phyloP scores from a whole-genome alignment of 345 rosid genomes.

The Hypericum androsaemum region DNA sequence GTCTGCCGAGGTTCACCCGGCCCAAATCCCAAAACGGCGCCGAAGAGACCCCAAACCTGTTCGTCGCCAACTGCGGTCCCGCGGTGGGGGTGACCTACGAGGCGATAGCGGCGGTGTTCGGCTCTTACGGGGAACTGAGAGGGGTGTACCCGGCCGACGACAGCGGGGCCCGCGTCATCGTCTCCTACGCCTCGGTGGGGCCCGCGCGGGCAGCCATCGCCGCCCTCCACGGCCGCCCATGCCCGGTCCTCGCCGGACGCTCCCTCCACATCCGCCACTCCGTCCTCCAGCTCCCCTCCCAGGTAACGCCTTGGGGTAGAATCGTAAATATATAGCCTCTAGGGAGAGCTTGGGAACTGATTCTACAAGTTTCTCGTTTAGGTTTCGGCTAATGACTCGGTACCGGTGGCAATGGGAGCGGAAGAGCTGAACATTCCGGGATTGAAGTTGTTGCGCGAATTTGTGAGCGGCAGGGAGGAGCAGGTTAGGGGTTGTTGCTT shows the following conservation, averaged over 20 bases:
- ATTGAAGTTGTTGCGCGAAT: constrained; percentile 54
- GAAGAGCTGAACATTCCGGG: constrained; percentile 76
- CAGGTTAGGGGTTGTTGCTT: constrained; percentile 31
- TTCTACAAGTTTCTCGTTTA: background rate
- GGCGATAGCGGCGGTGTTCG: constrained; percentile 42
- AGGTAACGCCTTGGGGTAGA: constrained; percentile 23
- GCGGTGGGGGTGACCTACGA: constrained; percentile 62
- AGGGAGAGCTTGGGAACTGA: background rate
- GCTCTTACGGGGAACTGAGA: constrained; percentile 48
- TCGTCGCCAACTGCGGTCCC: constrained; percentile 92
- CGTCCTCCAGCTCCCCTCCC: constrained; percentile 34
- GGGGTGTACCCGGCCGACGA: constrained; percentile 83
- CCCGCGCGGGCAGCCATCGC: constrained; percentile 57
- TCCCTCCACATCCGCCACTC: constrained; percentile 68
- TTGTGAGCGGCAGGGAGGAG: constrained; percentile 55
- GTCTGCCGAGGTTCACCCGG: constrained; percentile 45
- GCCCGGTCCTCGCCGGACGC: constrained; percentile 57
- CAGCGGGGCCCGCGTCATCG: constrained; percentile 74
- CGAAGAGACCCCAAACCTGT: constrained; percentile 44
- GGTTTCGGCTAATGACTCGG: constrained; percentile 30
- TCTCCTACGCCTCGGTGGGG: constrained; percentile 35
- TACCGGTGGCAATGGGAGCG: constrained; percentile 44
- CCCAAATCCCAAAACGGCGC: constrained; percentile 27
- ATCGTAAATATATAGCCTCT: too few species aligned
- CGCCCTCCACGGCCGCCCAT: constrained; percentile 43